Base-by-base conservation (phyloP, 2,329 filamentous ascomycete genomes). In the Helotiales sp. region DNA sequence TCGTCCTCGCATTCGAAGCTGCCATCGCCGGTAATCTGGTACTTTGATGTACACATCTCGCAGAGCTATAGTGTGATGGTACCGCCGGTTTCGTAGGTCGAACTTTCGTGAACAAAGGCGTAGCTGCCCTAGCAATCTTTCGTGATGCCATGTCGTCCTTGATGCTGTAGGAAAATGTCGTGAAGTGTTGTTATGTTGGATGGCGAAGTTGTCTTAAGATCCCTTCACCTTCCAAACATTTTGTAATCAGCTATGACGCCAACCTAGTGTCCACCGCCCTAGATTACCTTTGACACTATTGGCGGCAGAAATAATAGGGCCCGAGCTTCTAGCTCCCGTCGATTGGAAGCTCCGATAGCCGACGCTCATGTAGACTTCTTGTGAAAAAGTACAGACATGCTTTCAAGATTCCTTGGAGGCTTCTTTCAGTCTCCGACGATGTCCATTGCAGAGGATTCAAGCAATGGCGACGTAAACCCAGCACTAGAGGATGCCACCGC, bases 21-120 rank as follows among this genome's bases (percentile, higher is more conserved):
- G 77, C 76, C 62, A 81, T 73, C 9, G 77, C 75, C 24, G 78
- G 76, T 55, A 78, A 64, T 60, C 75, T 70, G 36, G 74, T 71
- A 42, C 74, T 74, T 61, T 74, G 77, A 61, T 78, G 75, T 29
- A 78, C 67, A 55, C 65, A 71, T 69, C 75, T 73, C 57, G 69
- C 71, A 67, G 70, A 40, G 42, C 33, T 55, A 47, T 68, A 65
- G 29, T 66, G 66, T n/a, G 71, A 59, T 38, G 67, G 61, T 46
- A 71, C 61, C 51, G 66, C 59, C 54, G 68, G 66, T 52, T 67
- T 66, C 33, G 69, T 66, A 53, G 67, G 61, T 59, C 66, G 58
- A 25, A 46, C 55, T 49, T 66, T 67, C 7, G 58, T 57, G 40
- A 70, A 48, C 13, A 68, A 58, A 6, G 62, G 57, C 19, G 49